Conservation (phyloP, 768 basidiomycete species). For the Gautieria morchelliformis region DNA sequence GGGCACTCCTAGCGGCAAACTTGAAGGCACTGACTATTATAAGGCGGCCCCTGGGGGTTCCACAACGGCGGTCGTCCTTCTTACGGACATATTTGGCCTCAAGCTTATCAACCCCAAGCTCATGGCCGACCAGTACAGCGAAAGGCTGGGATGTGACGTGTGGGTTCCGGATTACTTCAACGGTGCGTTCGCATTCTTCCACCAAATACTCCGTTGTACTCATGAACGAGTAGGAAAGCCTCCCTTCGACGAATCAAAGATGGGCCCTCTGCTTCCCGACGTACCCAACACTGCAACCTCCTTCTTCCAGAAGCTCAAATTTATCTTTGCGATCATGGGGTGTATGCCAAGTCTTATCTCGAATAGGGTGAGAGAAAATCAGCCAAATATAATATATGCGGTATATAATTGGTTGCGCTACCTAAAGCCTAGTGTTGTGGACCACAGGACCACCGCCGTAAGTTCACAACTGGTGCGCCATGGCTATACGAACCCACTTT, state of each 20-base stretch:
- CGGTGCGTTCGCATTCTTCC: not conserved
- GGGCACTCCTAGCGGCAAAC: not conserved
- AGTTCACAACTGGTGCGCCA: not conserved
- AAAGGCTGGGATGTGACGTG: slow-evolving; percentile 43
- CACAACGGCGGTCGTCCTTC: slow-evolving; percentile 37
- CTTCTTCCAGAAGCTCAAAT: not conserved
- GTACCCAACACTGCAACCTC: slow-evolving; percentile 16
- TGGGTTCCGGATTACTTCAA: slow-evolving; percentile 55
- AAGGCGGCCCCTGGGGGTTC: slow-evolving; percentile 11
- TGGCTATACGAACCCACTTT: not conserved
- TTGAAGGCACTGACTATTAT: slow-evolving; percentile 10
- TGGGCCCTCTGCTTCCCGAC: slow-evolving; percentile 22
- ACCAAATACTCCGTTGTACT: not conserved
- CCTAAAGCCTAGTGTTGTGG: slow-evolving; percentile 20
- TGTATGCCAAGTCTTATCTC: not conserved
- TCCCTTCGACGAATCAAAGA: slow-evolving; percentile 15
- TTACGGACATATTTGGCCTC: slow-evolving; percentile 51
- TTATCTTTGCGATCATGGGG: not conserved
- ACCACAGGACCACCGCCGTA: slow-evolving; percentile 19
- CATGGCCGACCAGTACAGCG: slow-evolving; percentile 44
- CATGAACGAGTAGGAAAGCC: slow-evolving; percentile 20
- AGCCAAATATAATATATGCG: not conserved
- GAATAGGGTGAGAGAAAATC: slow-evolving; percentile 3
- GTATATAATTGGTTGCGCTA: slow-evolving; percentile 11
- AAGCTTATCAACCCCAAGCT: slow-evolving; percentile 43